phyloP scores from a whole-genome alignment of 2,329 filamentous ascomycete genomes.

The Pseudocercospora musae region DNA sequence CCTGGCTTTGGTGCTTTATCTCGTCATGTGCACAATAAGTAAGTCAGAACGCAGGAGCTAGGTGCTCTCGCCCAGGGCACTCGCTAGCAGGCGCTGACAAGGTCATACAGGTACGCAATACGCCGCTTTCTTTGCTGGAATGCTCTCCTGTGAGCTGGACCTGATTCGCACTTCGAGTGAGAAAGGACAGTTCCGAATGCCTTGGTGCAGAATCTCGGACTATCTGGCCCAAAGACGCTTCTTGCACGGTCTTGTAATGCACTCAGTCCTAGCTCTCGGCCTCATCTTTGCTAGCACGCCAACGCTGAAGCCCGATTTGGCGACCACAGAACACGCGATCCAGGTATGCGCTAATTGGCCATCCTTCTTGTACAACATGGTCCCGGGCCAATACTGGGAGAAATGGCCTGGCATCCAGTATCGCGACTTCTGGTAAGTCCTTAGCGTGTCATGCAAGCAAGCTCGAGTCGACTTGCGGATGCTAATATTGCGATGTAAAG shows the following conservation, averaged over 20 bases:
- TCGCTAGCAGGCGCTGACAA: not conserved
- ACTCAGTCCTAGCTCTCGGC: constrained; percentile 12
- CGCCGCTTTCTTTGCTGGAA: constrained; percentile 58
- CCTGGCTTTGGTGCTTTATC: constrained; percentile 13
- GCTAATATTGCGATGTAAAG: constrained; percentile 28
- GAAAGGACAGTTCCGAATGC: constrained; percentile 6
- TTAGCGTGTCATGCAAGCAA: not conserved
- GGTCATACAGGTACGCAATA: constrained; percentile 52
- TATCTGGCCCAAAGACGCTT: constrained; percentile 3
- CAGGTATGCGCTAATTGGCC: constrained; percentile 8
- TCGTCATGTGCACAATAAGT: constrained; percentile 10
- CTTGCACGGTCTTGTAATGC: constrained; percentile 11
- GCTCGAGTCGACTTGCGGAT: not conserved
- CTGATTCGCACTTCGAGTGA: constrained; percentile 45
- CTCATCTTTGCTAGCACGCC: constrained; percentile 16
- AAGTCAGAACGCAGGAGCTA: not conserved
- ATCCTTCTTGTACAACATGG: constrained; percentile 4
- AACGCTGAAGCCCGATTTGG: not conserved
- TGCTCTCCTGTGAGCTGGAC: constrained; percentile 61
- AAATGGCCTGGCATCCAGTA: not conserved
- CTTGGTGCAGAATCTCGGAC: constrained; percentile 10
- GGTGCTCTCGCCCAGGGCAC: not conserved
- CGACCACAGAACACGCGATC: constrained; percentile 2
- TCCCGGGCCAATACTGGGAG: constrained; percentile 4
- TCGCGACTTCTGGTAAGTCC: constrained; percentile 9